Base-by-base conservation (phyloP, 805 yeast species). In the Candida montana region DNA sequence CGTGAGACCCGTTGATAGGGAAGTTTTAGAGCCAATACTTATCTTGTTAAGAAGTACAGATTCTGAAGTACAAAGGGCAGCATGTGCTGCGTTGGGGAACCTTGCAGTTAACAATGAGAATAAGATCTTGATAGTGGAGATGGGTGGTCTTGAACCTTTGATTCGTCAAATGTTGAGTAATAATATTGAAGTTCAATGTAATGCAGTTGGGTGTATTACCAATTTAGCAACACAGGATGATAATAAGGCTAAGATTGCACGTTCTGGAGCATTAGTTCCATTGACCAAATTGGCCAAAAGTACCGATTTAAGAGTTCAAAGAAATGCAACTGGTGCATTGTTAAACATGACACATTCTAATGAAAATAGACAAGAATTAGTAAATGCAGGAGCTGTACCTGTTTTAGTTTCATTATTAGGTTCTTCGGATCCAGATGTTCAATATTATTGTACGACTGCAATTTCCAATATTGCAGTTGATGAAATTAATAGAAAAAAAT, bases 181-280 rank as follows among this genome's bases (percentile, higher is more conserved):
- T 41, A 93, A 93, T 58, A 95, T 93, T 44, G 99, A 93, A 64
- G 98, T 93, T 31, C 99, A 93, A 67, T 93, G 99, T 65, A 93
- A 93, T 61, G 99, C 99, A 3, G 99, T 93, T 43, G 99, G 99
- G 15, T 93, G 99, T 63, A 90, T 93, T 58, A 93, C 99, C 29
- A 93, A 93, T 61, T 76, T 93, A 63, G 99, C 99, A 7, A 93
- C 99, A 7, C 96, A 87, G 65, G 99, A 93, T 64, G 96, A 88
- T 57, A 93, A 93, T 67, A 93, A 93, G 64, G 81, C 93, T 40
- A 89, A 88, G 62, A 93, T 93, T 55, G 99, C 99, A 17, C 83
- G 89, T 37, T 82, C 95, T 18, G 99, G 99, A 16, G 99, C 99
- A 1, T 73, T 93, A 46, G 82, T 88, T 24, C 99, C 99, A 4